Conservation (phyloP, 2,329 filamentous ascomycete species). For the Bisporella sp. region DNA sequence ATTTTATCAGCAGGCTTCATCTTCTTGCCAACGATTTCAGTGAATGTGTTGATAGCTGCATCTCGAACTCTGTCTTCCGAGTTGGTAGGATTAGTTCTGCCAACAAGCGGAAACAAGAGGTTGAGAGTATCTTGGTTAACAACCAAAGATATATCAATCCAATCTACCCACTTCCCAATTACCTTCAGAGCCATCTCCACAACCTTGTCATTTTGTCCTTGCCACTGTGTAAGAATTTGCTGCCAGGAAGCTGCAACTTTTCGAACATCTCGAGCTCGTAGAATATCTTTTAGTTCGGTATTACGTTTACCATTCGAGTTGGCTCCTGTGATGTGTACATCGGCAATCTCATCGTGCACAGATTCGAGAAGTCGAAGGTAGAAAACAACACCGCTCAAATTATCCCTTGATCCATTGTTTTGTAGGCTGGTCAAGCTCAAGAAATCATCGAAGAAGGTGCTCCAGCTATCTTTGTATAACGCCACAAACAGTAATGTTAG, state of each 20-base stretch:
- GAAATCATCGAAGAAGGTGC: slow-evolving; percentile 86
- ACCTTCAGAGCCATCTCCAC: slow-evolving; percentile 85
- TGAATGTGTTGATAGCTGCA: slow-evolving; percentile 89
- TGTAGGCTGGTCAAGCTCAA: slow-evolving; percentile 62
- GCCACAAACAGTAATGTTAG: slow-evolving; percentile 88
- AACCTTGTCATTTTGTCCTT: slow-evolving; percentile 59
- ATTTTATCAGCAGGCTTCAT: slow-evolving; percentile 94
- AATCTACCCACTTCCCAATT: slow-evolving; percentile 97
- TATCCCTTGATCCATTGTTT: slow-evolving; percentile 56
- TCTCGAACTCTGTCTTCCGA: slow-evolving; percentile 76
- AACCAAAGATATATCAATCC: slow-evolving; percentile 93
- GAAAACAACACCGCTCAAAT: slow-evolving; percentile 69
- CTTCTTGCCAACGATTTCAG: slow-evolving; percentile 95
- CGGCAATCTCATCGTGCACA: slow-evolving; percentile 95
- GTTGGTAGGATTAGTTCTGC: slow-evolving; percentile 51
- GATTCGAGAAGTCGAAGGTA: slow-evolving; percentile 85
- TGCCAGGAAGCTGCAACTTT: slow-evolving; percentile 90
- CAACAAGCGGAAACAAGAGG: slow-evolving; percentile 78
- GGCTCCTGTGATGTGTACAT: slow-evolving; percentile 76
- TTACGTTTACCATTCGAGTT: slow-evolving; percentile 77
- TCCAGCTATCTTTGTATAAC: slow-evolving; percentile 81
- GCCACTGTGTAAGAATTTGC: slow-evolving; percentile 72
- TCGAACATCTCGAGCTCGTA: slow-evolving; percentile 78
- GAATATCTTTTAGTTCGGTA: slow-evolving; percentile 82
- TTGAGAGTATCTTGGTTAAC: slow-evolving; percentile 85